Conservation (phyloP, 768 basidiomycete genomes). For the Gloeopeniophorella convolvens region DNA sequence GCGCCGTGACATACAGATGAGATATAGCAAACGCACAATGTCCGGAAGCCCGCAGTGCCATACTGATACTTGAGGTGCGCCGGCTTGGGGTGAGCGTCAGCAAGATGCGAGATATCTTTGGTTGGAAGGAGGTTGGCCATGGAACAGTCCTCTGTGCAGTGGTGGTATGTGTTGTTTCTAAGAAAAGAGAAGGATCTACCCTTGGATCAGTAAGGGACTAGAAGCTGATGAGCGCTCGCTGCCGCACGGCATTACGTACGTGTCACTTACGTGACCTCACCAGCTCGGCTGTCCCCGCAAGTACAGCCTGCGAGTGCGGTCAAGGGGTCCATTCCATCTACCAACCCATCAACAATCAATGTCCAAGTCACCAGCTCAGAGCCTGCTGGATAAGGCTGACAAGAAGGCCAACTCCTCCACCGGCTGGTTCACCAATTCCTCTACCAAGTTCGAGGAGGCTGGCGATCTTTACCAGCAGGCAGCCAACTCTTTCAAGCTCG, state of each 20-base stretch:
- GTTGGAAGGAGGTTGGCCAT: slow-evolving; percentile 27
- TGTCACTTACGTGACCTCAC: no score
- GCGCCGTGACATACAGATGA: not conserved
- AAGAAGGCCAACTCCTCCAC: slow-evolving; percentile 82
- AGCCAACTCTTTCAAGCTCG: slow-evolving; percentile 88
- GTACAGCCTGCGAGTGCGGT: no score
- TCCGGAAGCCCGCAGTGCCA: slow-evolving; percentile 94
- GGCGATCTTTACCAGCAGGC: slow-evolving; percentile 94
- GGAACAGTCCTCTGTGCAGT: not conserved
- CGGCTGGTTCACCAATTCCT: slow-evolving; percentile 84
- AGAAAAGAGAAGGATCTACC: no score
- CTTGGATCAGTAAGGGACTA: no score
- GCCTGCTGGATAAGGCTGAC: slow-evolving; percentile 78
- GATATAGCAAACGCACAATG: slow-evolving; percentile 49
- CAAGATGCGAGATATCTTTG: slow-evolving; percentile 41
- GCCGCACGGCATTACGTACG: no score
- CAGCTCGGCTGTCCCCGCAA: no score
- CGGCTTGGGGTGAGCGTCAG: slow-evolving; percentile 69
- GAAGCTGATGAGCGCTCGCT: no score
- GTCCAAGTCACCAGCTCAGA: slow-evolving; percentile 73
- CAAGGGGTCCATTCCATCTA: slow-evolving; percentile 16
- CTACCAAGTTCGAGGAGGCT: slow-evolving; percentile 88
- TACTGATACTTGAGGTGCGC: slow-evolving; percentile 66
- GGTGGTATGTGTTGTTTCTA: not conserved
- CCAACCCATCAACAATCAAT: no score